These are phyloP conservation scores for Jaltomata sinuosa DNA, from an alignment of 257 asterid species.

Conservation along the genomic window DNA sequence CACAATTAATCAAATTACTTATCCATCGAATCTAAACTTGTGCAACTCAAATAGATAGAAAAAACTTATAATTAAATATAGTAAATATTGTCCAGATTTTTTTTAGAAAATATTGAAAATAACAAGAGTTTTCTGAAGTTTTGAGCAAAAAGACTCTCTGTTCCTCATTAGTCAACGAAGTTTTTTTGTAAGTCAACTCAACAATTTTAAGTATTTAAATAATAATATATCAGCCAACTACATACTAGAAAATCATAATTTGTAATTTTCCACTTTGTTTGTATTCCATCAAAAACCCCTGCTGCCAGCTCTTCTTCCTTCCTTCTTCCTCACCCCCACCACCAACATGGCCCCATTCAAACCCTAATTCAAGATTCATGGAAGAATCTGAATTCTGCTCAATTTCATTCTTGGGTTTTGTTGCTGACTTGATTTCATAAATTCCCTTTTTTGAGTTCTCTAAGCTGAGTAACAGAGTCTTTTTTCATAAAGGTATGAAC, in stretches of 20 bases:
- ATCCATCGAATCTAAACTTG: neutral
- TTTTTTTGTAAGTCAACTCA: neutral
- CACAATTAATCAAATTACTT: neutral
- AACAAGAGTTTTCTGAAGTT: neutral
- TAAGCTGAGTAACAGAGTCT: neutral
- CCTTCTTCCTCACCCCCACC: neutral
- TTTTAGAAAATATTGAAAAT: neutral
- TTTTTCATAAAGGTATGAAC: neutral
- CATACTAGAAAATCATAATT: neutral
- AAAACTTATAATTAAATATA: neutral
- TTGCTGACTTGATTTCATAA: neutral
- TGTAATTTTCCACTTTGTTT: slow-evolving; percentile 10
- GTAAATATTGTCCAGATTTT: neutral
- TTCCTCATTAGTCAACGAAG: neutral
- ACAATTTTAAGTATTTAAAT: neutral
- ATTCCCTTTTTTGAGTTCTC: neutral
- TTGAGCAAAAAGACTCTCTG: neutral
- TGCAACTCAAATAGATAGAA: neutral
- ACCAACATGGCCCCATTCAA: neutral
- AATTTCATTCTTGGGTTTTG: neutral
- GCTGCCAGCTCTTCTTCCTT: slow-evolving; percentile 7
- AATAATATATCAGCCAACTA: neutral
- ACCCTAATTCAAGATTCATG: slow-evolving; percentile 1
- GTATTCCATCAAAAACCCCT: neutral
- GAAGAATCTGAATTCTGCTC: neutral